Evolutionary conservation across 129 eudicot species (phyloP).

Genomic region (Flaveria brownii): DNA sequence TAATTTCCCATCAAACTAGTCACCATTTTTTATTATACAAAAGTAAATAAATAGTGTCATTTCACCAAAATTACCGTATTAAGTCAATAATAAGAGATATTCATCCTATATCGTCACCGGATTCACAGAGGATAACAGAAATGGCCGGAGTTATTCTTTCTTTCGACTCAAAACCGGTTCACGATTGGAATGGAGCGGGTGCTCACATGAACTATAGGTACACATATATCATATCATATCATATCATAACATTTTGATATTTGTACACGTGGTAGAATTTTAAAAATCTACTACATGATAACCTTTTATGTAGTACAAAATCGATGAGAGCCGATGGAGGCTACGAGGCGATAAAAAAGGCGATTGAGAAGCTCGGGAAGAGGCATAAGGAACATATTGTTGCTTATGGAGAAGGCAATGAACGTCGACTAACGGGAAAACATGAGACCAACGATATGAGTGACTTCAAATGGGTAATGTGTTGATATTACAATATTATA

Average conservation of each 20-base stretch:
- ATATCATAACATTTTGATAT: neutral
- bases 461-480: conserved; percentile 70
- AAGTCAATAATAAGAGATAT: neutral
- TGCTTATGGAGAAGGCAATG: conserved; percentile 90
- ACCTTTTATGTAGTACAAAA: conserved; percentile 49
- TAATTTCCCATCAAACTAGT: neutral
- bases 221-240: neutral
- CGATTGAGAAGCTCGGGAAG: conserved; percentile 66
- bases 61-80: neutral
- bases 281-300: neutral
- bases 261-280: neutral
- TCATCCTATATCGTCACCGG: neutral
- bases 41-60: neutral
- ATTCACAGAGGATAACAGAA: conserved; percentile 71
- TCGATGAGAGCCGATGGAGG: conserved; percentile 82
- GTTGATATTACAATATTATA: neutral
- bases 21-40: neutral
- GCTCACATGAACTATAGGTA: conserved; percentile 89
- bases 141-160: conserved; percentile 69
- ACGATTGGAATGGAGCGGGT: conserved; percentile 96
- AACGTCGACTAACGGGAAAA: conserved; percentile 78
- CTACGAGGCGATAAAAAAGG: conserved; percentile 62
- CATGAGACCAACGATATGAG: conserved; percentile 71
- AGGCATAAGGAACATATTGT: conserved; percentile 77
- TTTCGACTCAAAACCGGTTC: conserved; percentile 82